These are phyloP conservation scores for Botrytis tulipae DNA, from an alignment of 2,329 filamentous ascomycete species.

Conservation along the genomic window DNA sequence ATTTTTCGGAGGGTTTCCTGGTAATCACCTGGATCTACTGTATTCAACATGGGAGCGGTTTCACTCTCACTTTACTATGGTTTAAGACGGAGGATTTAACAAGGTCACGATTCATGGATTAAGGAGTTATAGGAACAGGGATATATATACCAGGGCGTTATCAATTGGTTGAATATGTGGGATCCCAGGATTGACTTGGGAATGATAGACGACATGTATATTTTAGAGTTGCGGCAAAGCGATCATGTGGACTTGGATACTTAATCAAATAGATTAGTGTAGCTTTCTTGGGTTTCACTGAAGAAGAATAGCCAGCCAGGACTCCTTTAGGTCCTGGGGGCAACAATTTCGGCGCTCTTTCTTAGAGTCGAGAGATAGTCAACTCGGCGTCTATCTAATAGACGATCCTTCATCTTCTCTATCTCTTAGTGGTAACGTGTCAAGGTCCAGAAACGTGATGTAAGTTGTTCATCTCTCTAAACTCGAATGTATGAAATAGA, in stretches of 20 bases:
- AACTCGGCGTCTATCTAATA: neutral
- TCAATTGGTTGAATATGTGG: neutral
- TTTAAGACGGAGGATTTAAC: neutral
- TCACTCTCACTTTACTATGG: neutral
- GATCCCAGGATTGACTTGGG: neutral
- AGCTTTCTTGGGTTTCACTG: neutral
- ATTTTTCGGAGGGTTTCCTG: neutral
- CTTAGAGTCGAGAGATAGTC: neutral
- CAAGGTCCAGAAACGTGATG: neutral
- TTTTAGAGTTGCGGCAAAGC: neutral
- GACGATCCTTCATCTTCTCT: neutral
- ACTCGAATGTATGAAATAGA: neutral
- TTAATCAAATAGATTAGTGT: neutral
- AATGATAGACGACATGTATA: neutral
- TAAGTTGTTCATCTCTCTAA: neutral
- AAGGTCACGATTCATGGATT: neutral
- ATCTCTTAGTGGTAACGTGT: neutral
- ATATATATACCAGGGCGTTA: neutral
- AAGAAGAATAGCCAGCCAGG: neutral
- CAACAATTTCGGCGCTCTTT: neutral
- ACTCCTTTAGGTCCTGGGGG: neutral
- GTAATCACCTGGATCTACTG: neutral
- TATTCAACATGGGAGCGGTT: neutral
- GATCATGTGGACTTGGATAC: too few species aligned
- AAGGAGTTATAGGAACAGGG: neutral